Percentiles rank a stretch among this genome's conserved stretches.
phyloP scores from a whole-genome alignment of 257 asterid species.

The Solanum etuberosum region DNA sequence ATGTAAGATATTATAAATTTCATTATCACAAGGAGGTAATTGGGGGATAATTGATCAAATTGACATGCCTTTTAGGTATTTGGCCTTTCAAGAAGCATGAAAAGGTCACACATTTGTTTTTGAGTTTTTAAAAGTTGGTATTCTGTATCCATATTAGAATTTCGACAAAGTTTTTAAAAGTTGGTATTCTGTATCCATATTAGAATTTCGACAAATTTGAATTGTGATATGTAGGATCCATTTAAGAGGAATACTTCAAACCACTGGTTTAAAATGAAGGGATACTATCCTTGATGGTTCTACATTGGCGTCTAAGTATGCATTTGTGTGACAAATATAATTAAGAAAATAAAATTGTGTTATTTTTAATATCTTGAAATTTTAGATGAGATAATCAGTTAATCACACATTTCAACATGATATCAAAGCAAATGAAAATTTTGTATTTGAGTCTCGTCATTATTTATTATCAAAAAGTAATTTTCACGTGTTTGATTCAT shows the following conservation, averaged over 20 bases:
- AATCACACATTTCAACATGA: not conserved
- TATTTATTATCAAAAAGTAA: not conserved
- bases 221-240: no score
- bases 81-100: not conserved
- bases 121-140: accelerated
- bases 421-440: not conserved
- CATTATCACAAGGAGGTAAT: not conserved
- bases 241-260: no score
- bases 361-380: not conserved
- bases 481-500: not conserved
- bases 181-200: accelerated
- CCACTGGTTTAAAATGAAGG: not conserved
- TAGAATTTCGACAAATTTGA: not conserved
- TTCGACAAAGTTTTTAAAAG: not conserved
- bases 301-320: not conserved
- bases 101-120: not conserved
- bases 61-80: not conserved
- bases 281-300: not conserved
- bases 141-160: not conserved
- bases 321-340: not conserved
- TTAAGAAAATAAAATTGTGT: no score
- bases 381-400: not conserved
- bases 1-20: not conserved
- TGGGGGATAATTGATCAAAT: not conserved
- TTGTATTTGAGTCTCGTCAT: not conserved